Conservation (phyloP, 2,329 filamentous ascomycete species). For the Ophiostoma sp. region DNA sequence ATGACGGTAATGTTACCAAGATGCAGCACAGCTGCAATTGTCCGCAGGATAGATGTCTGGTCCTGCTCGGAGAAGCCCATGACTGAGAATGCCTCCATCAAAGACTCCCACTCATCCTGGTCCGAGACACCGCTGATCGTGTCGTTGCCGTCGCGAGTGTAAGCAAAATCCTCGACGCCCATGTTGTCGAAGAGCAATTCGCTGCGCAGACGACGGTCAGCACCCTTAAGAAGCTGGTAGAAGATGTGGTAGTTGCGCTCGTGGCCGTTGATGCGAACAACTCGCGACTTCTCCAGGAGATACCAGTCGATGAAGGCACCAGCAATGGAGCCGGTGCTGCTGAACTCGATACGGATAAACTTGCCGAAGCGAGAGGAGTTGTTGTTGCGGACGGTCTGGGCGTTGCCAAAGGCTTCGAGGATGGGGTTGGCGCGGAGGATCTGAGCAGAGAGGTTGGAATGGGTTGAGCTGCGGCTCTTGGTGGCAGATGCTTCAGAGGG, state of each 20-base stretch:
- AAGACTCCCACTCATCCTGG: constrained; percentile 76
- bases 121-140: constrained; percentile 88
- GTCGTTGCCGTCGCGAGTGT: constrained; percentile 87
- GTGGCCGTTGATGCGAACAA: constrained; percentile 78
- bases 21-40: constrained; percentile 85
- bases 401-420: constrained; percentile 95
- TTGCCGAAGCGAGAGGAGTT: constrained; percentile 98
- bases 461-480: constrained; percentile 52
- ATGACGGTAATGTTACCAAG: constrained; percentile 85
- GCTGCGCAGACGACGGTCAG: constrained; percentile 65
- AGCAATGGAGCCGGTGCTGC: constrained; percentile 77
- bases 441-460: constrained; percentile 89
- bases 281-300: constrained; percentile 92
- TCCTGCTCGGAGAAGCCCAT: constrained; percentile 91
- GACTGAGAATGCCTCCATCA: constrained; percentile 87
- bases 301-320: constrained; percentile 99
- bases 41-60: constrained; percentile 75
- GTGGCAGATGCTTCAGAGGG: constrained; percentile 65
- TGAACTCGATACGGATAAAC: constrained; percentile 97
- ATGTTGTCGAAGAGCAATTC: constrained; percentile 70
- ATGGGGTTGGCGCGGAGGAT: constrained; percentile 96
- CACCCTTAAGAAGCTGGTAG: constrained; percentile 88
- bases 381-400: constrained; percentile 95
- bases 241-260: constrained; percentile 98
- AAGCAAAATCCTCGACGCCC: constrained; percentile 81